Base-by-base conservation (phyloP, 306 rosid species). In the Albizia julibrissin region DNA sequence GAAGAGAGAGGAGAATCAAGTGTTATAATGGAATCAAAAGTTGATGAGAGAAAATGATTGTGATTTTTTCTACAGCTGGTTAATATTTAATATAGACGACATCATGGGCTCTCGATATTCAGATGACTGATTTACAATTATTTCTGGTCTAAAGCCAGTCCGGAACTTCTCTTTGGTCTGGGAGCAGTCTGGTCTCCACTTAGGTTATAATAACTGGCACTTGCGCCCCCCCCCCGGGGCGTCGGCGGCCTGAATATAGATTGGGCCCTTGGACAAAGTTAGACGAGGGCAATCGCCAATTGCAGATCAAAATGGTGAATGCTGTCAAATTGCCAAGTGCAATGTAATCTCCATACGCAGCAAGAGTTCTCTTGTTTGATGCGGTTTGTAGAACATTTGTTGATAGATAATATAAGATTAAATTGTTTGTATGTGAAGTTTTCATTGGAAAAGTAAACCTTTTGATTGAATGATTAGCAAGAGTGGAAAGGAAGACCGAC, bases 1-100 rank as follows among this genome's bases (percentile, higher is more conserved):
- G 79, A 86, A 80, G 87, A 84, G 77, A 88, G 39, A 72, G 89
- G 74, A 86, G 88, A 88, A 82, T 82, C 86, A 40, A 39, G 49
- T 77, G 76, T 37, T 80, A 76, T 13, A 68, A 72, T 40, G 39
- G 70, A 87, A 44, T 76, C 85, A 56, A 69, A 84, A 52, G 72
- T 75, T 66, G 86, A 84, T 50, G 66, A 76, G 56, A 75, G 78
- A 72, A 85, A 79, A 79, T 52, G 37, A 37, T 27, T 22, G 1
- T 14, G 46, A 72, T 39, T 68, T 33, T 58, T 78, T 78, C 39
- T 18, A 1, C 68, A 59, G 50, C 74, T 66, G 74, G 18, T 74
- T 56, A 18, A 68, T 44, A 39, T 52, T 58, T 58, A 10, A 21
- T 59, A 69, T 69, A 43, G 44, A 19, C 62, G 44, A n/a, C 29